Percentiles rank a stretch among this genome's conserved stretches.
Conservation (phyloP, 306 rosid species). For the Betula pendula region DNA sequence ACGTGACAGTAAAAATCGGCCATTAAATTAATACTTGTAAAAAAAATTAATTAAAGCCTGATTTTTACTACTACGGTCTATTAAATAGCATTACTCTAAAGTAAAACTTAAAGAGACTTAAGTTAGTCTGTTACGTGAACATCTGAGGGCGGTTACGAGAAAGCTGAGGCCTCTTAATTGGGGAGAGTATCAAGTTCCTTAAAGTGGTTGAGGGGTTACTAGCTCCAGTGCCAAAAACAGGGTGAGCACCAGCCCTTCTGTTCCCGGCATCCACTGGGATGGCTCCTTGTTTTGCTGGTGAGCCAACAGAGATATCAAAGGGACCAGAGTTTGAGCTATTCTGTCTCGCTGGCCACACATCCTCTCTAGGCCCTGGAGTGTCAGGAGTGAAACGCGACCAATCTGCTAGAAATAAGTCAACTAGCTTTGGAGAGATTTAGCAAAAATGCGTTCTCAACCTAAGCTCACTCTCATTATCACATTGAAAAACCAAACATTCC, state of each 20-base stretch:
- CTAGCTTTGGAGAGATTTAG: constrained; percentile 72
- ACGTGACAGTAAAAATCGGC: no score
- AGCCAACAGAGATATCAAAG: constrained; percentile 76
- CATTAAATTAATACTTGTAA: no score
- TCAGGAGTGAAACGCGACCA: constrained; percentile 70
- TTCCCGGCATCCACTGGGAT: constrained; percentile 58
- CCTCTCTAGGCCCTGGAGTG: constrained; percentile 99
- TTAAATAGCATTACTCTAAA: no score
- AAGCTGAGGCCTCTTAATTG: constrained; percentile 93
- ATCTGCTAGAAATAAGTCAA: constrained; percentile 91
- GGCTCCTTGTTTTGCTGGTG: constrained; percentile 69
- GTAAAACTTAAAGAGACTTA: not conserved
- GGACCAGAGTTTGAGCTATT: constrained; percentile 78
- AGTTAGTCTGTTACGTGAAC: constrained; percentile 62
- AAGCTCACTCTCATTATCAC: constrained; percentile 9
- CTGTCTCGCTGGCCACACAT: constrained; percentile 91
- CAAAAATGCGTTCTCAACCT: no score
- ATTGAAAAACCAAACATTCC: constrained; percentile 1
- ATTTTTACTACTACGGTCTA: no score
- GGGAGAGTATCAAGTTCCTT: constrained; percentile 87
- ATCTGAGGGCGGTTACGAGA: constrained; percentile 81
- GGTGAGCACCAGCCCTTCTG: constrained; percentile 69
- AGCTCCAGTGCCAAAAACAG: constrained; percentile 59
- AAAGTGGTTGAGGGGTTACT: constrained; percentile 78
- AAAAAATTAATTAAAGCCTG: no score